These are phyloP conservation scores for Tylopilus rubrobrunneus DNA, from an alignment of 768 basidiomycete species.

Conservation along the genomic window DNA sequence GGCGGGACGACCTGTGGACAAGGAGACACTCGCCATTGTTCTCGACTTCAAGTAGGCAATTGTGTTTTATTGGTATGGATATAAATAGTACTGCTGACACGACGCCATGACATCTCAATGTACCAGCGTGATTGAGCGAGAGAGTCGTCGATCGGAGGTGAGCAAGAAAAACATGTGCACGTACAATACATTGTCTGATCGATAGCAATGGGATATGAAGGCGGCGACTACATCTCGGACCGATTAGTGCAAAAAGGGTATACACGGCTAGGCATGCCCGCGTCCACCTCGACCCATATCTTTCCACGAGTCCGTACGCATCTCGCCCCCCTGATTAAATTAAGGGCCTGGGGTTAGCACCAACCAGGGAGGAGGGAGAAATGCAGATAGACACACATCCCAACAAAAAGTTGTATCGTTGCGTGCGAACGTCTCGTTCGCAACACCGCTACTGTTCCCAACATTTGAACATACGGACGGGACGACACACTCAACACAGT, in stretches of 20 bases:
- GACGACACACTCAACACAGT: not conserved
- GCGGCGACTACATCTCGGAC: not conserved
- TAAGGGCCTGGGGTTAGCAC: slow-evolving; percentile 1
- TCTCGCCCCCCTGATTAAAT: not conserved
- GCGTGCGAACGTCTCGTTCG: not conserved
- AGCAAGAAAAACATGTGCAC: not conserved
- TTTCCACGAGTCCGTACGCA: not conserved
- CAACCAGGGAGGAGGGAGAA: not conserved
- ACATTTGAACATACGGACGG: not conserved
- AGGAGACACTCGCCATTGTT: slow-evolving; percentile 8
- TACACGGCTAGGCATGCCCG: slow-evolving; percentile 1
- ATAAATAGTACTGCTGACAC: not conserved
- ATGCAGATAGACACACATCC: slow-evolving; percentile 2
- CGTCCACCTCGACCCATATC: not conserved
- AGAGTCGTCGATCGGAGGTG: not conserved
- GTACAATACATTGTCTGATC: not conserved
- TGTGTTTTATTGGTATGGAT: not conserved
- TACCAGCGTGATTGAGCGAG: not conserved
- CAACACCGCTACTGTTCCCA: not conserved
- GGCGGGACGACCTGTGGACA: not conserved
- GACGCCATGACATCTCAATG: not conserved
- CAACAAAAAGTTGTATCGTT: not conserved
- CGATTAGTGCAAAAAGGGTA: slow-evolving; percentile 1
- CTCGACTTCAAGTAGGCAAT: slow-evolving; percentile 9
- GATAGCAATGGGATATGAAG: not conserved